These are phyloP conservation scores for Bruguiera gymnorhiza DNA, from an alignment of 345 rosid species.

Conservation along the genomic window DNA sequence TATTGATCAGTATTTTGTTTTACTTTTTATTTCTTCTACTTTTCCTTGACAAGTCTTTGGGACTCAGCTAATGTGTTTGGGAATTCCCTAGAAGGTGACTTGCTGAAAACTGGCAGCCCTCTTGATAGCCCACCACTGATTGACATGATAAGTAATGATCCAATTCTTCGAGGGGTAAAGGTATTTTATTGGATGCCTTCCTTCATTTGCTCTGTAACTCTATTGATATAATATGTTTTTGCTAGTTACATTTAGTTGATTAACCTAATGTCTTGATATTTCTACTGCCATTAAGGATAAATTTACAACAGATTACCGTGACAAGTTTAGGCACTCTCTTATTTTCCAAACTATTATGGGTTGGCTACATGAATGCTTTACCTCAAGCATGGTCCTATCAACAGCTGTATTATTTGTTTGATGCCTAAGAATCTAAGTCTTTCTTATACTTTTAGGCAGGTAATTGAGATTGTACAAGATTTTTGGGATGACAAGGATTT, in stretches of 20 bases:
- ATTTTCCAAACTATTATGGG: background rate
- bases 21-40: background rate
- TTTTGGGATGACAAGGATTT: no score
- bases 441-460: no score
- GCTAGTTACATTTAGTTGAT: background rate
- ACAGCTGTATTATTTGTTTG: no score
- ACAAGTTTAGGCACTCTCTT: background rate
- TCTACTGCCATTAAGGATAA: no score
- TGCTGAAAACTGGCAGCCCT: slow-evolving; percentile 76
- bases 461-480: no score
- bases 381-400: no score
- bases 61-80: slow-evolving; percentile 85
- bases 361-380: no score
- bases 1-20: slow-evolving; percentile 9
- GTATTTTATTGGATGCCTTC: slow-evolving; percentile 32
- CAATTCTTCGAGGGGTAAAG: slow-evolving; percentile 84
- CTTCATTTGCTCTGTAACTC: background rate
- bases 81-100: slow-evolving; percentile 57
- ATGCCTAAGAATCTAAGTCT: no score
- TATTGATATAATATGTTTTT: background rate
- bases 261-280: background rate
- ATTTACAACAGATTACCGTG: no score
- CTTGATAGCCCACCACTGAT: slow-evolving; percentile 78
- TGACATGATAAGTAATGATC: slow-evolving; percentile 93
- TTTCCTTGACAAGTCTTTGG: slow-evolving; percentile 61